These are phyloP conservation scores for Xanthoconium separans DNA, from an alignment of 1,284 basidiomycete genomes.

Conservation along the genomic window DNA sequence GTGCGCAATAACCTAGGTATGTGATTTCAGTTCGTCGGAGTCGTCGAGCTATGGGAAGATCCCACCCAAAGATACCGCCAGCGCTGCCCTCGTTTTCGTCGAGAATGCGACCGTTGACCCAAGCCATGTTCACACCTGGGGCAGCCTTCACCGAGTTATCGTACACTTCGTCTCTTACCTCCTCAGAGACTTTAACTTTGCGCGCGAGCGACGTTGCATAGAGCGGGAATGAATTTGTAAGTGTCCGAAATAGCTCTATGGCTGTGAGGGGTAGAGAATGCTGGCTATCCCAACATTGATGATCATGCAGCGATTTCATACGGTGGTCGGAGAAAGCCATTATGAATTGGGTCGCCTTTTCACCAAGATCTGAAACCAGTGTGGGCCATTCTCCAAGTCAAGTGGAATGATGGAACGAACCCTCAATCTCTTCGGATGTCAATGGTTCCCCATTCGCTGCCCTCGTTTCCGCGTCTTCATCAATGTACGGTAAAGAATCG, in stretches of 20 bases:
- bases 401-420: slow-evolving; percentile 36
- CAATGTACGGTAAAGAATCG: slow-evolving; percentile 54
- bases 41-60: background rate
- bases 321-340: slow-evolving; percentile 42
- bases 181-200: slow-evolving; percentile 53
- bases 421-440: slow-evolving; percentile 58
- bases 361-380: slow-evolving; percentile 56
- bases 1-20: slow-evolving; percentile 58
- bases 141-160: slow-evolving; percentile 54
- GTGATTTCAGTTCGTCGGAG: background rate
- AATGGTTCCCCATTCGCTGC: slow-evolving; percentile 46
- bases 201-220: slow-evolving; percentile 74
- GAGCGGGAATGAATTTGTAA: slow-evolving; percentile 87
- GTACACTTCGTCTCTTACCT: slow-evolving; percentile 57
- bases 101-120: slow-evolving; percentile 77
- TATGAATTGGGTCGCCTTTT: slow-evolving; percentile 75
- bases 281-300: slow-evolving; percentile 23
- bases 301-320: slow-evolving; percentile 3
- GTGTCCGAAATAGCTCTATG: slow-evolving; percentile 61
- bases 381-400: background rate
- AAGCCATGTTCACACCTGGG: slow-evolving; percentile 58
- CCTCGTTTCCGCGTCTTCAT: slow-evolving; percentile 46
- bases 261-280: slow-evolving; percentile 34
- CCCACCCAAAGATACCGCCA: slow-evolving; percentile 47
- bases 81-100: slow-evolving; percentile 67